Base-by-base conservation (phyloP, 2,329 filamentous ascomycete genomes). In the Xylariaceae sp. region DNA sequence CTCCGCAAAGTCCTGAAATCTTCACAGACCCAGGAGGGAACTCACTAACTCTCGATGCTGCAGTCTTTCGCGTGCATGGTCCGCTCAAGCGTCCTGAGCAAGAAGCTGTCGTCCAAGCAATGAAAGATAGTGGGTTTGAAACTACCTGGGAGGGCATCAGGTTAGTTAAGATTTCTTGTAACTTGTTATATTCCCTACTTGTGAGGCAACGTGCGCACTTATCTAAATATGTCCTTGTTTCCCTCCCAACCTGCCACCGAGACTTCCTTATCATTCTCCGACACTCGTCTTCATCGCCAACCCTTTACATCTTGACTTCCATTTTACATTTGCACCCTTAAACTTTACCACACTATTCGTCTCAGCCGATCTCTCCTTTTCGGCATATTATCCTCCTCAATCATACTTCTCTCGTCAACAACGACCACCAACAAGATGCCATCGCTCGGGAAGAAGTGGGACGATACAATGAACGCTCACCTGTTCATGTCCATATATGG, bases 401-500 rank as follows among this genome's bases (percentile, higher is more conserved):
- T 7, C 13, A 30, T 24, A 33, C 26, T 16, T 23, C 23, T 32
- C 29, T 16, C 36, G 18, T 24, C 13, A 40, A 24, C 40, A 43
- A 13, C 16, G 20, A 16, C 8, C 13, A 5, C 10, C 18, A 23
- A 10, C 27, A 58, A 33, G 10, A 62, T 61, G 53, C 13, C 55
- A 4, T 15, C 40, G 2, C 13, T 35, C 23, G n/a, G 27, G 10
- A 59, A 44, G 24, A 60, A 57, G 36, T 63, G 61, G 61, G 59
- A 63, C 53, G 55, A 60, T 8, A n/a, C 27, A 13, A 57, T 44
- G 50, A 21, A 59, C 10, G 10, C 43, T 1, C 60, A 63, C 32
- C 60, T 71, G 10, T 57, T 66, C 16, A 23, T 65, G 11, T 48
- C 62, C 11, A 52, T 70, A 5, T 63, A 55, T 37, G 53, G 57